Evolutionary conservation across 345 rosid species (phyloP), one percentile per base, ranked within the genome.

Genomic region (Trapa incisa): DNA sequence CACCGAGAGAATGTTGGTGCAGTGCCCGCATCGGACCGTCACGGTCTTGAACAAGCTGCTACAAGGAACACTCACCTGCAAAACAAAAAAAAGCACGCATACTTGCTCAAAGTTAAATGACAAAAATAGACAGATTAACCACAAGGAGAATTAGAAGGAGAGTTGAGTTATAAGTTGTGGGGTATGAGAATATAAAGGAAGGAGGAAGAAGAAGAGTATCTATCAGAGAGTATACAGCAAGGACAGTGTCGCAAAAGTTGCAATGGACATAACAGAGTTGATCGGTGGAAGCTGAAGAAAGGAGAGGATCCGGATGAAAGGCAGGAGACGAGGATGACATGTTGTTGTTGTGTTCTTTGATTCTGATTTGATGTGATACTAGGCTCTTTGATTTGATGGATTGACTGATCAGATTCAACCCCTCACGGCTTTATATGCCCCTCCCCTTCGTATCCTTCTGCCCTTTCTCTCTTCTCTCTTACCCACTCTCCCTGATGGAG

Each of bases 221-320:
- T 29, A 70, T 39, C 5, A 54, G 22, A 67, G 70, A 38, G 11
- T 48, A 69, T 83, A 92, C 95, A 78, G 91, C 95, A 72, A 92
- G 92, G 75, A 84, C 83, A 70, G 91, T 89, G 74, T 86, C 81
- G 43, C 98, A 86, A 66, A 79, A 85, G 86, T 85, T 85, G 92
- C 99, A 91, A 70, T 84, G 92, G 89, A 91, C 96, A 68, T 95
- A 95, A 80, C 97, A 91, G 78, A 95, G 97, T 80, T 95, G 96
- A 50, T 95, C 97, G 78, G 93, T 79, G 79, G 93, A 86, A n/a
- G 60, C 60, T 6, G 60, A 54, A 8, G 60, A n/a, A 12, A 91
- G 84, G 81, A 82, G 82, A 80, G 82, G 86, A 82, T 86, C 91
- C 81, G 92, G 47, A 76, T 85, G 77, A 80, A 87, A 68, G 14